Conservation (phyloP, 805 yeast species). For the Candida stauntonica region DNA sequence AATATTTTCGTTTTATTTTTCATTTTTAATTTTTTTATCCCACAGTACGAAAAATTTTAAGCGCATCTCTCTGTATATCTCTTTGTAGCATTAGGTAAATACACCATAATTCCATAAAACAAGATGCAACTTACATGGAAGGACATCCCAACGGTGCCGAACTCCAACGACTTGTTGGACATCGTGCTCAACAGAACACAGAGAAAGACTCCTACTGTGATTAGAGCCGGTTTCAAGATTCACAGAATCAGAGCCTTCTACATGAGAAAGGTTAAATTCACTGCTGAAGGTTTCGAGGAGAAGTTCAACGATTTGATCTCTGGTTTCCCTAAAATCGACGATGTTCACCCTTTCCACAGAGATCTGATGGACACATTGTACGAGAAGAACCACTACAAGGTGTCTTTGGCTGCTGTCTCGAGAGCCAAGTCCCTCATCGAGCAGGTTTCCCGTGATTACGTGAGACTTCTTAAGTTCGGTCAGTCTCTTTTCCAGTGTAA, state of each 20-base stretch:
- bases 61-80: background rate
- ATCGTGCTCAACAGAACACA: slow-evolving; percentile 96
- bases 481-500: slow-evolving; percentile 98
- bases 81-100: background rate
- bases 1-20: slow-evolving; percentile 5
- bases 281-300: slow-evolving; percentile 94
- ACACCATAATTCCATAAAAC: background rate
- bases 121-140: slow-evolving; percentile 97
- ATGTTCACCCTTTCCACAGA: slow-evolving; percentile 97
- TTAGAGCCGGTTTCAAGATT: slow-evolving; percentile 93
- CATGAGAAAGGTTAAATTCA: slow-evolving; percentile 96
- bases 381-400: slow-evolving; percentile 97
- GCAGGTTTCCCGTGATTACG: slow-evolving; percentile 94
- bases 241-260: slow-evolving; percentile 95
- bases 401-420: slow-evolving; percentile 90
- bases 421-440: slow-evolving; percentile 92
- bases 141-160: slow-evolving; percentile 94
- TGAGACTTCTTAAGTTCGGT: slow-evolving; percentile 90
- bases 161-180: slow-evolving; percentile 89
- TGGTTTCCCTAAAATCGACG: slow-evolving; percentile 95
- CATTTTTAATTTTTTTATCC: background rate
- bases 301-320: slow-evolving; percentile 80
- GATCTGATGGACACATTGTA: slow-evolving; percentile 97
- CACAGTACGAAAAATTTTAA: slow-evolving; percentile 8
- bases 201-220: slow-evolving; percentile 98